These are phyloP conservation scores for Salpingoeca rosetta DNA, from an alignment of 78 protist genomes.

Conservation along the genomic window DNA sequence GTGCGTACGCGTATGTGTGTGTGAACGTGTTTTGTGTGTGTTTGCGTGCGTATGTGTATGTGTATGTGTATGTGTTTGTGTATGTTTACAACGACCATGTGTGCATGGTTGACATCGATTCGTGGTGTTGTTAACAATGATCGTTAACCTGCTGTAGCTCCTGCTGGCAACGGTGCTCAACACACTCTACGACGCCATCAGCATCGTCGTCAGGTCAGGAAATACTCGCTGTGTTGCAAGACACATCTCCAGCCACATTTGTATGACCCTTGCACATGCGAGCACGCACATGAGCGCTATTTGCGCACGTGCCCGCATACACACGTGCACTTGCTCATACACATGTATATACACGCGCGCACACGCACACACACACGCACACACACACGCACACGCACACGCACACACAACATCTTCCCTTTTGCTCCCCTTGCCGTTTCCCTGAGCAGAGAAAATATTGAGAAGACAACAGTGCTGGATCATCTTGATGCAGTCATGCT, in stretches of 20 bases:
- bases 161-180: conserved; percentile 17
- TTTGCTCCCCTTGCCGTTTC: neutral
- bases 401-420: neutral
- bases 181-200: conserved; percentile 23
- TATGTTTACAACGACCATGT: neutral
- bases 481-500: conserved; percentile 39
- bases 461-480: conserved; percentile 37
- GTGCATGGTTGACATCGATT: too few species aligned
- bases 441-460: neutral
- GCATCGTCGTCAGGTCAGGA: neutral
- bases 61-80: neutral
- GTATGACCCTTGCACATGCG: neutral
- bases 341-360: neutral
- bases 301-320: too few species aligned
- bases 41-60: too few species aligned
- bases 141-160: too few species aligned
- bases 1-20: neutral
- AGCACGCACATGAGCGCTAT: neutral
- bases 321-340: neutral
- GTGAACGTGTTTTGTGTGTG: neutral
- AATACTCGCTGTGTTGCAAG: neutral
- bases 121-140: too few species aligned
- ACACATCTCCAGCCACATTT: neutral
- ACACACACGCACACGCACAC: neutral
- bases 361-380: neutral